A percentile compares a stretch with the other conserved stretches of the same genome.
Conservation (phyloP, 352 stramenopile genomes). For the Globisporangium paddicum region DNA sequence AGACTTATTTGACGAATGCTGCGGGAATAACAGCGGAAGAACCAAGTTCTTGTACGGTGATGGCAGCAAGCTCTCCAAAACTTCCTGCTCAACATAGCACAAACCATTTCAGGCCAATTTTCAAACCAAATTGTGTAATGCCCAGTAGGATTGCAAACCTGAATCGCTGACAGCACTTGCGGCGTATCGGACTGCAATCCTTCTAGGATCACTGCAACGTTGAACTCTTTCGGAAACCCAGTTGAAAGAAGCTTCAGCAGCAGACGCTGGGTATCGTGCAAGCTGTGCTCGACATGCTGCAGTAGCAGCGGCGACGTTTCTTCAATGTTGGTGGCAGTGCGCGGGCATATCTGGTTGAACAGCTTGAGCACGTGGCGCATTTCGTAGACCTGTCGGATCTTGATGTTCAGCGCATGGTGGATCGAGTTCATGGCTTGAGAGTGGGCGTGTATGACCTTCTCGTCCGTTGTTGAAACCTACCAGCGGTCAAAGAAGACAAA, state of each 20-base stretch:
- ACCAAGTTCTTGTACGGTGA: conserved; percentile 69
- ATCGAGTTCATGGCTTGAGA: conserved; percentile 55
- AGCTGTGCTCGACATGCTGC: conserved; percentile 71
- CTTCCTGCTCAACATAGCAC: conserved; percentile 37
- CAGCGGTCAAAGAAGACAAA: neutral
- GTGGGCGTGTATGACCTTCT: conserved; percentile 54
- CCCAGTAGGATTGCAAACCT: conserved; percentile 26
- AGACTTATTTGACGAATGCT: conserved; percentile 48
- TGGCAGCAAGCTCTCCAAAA: conserved; percentile 76
- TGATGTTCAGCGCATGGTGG: conserved; percentile 55
- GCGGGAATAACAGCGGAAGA: conserved; percentile 67
- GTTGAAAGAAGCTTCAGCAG: conserved; percentile 78
- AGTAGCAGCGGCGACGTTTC: conserved; percentile 69
- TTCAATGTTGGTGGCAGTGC: conserved; percentile 66
- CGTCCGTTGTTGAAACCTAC: conserved; percentile 45
- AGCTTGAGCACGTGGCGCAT: conserved; percentile 71
- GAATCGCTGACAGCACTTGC: conserved; percentile 77
- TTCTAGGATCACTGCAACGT: conserved; percentile 78
- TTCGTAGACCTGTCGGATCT: conserved; percentile 68
- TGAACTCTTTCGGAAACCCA: conserved; percentile 80
- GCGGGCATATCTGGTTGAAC: conserved; percentile 69
- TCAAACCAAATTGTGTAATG: neutral
- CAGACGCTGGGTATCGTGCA: conserved; percentile 69
- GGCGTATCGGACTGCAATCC: conserved; percentile 61
- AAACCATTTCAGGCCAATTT: neutral